These are phyloP conservation scores for Evernia prunastri DNA, from an alignment of 495 filamentous ascomycete species.

Conservation along the genomic window DNA sequence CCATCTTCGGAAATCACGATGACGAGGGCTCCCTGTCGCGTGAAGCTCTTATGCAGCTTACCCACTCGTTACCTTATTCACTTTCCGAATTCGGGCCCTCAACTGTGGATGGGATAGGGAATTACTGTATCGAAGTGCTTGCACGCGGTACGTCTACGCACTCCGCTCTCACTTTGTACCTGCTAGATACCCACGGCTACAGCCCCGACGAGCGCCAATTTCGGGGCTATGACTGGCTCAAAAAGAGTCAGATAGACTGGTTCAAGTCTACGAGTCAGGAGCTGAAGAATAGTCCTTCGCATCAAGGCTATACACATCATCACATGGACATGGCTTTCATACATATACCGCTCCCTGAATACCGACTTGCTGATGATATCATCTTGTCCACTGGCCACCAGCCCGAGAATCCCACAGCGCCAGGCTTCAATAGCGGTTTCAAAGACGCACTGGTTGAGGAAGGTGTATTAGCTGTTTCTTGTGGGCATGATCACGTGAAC, in stretches of 20 bases:
- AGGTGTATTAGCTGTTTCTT: conserved; percentile 77
- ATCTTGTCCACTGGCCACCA: conserved; percentile 55
- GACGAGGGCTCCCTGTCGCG: conserved; percentile 82
- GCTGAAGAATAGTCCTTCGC: conserved; percentile 56
- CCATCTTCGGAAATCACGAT: conserved; percentile 96
- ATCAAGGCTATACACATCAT: conserved; percentile 77
- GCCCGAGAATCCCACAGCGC: conserved; percentile 76
- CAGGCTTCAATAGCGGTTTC: conserved; percentile 81
- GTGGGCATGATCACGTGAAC: conserved; percentile 94
- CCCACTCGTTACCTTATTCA: conserved; percentile 82
- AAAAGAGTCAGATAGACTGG: conserved; percentile 89
- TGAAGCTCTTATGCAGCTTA: conserved; percentile 70
- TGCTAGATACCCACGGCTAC: conserved; percentile 90
- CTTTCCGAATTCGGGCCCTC: conserved; percentile 74
- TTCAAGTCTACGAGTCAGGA: conserved; percentile 69
- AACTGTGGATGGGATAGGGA: conserved; percentile 82
- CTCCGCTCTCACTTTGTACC: conserved; percentile 76
- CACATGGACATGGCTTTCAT: conserved; percentile 97
- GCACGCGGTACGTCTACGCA: conserved; percentile 71
- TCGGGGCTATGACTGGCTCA: conserved; percentile 92
- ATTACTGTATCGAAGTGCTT: conserved; percentile 88
- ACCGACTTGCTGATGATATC: conserved; percentile 44
- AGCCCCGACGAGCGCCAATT: conserved; percentile 83
- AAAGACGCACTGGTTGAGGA: conserved; percentile 78
- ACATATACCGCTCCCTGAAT: conserved; percentile 93